These are phyloP conservation scores for Phytophthora idaei DNA, from an alignment of 352 stramenopile species.

Conservation along the genomic window DNA sequence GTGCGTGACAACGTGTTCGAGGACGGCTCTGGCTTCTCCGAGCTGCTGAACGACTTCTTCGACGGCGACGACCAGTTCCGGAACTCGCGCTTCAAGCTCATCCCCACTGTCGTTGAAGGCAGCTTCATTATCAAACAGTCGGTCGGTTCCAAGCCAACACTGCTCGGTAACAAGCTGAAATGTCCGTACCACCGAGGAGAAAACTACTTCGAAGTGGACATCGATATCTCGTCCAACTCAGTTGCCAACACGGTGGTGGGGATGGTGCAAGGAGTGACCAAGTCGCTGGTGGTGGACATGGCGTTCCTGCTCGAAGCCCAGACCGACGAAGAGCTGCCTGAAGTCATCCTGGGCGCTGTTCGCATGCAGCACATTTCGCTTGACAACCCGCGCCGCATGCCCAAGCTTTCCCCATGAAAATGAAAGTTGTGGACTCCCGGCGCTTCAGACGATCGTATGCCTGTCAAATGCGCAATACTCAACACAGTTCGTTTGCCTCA, in stretches of 20 bases:
- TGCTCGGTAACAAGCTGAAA: conserved; percentile 98
- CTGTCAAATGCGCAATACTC: not conserved
- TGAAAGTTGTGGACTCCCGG: not conserved
- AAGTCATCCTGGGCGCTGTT: conserved; percentile 80
- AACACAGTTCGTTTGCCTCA: conserved; percentile 15
- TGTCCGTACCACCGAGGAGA: conserved; percentile 84
- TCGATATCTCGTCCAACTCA: conserved; percentile 94
- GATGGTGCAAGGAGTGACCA: conserved; percentile 90
- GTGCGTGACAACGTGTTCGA: conserved; percentile 83
- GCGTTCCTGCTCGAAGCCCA: conserved; percentile 89
- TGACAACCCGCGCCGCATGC: conserved; percentile 73
- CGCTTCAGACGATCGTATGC: too few species aligned
- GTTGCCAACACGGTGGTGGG: conserved; percentile 90
- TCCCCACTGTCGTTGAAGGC: conserved; percentile 96
- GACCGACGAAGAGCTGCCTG: conserved; percentile 86
- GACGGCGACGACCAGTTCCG: conserved; percentile 95
- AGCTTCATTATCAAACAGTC: conserved; percentile 97
- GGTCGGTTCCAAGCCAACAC: conserved; percentile 94
- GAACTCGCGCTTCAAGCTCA: conserved; percentile 98
- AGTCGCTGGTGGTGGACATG: conserved; percentile 90
- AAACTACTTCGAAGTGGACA: conserved; percentile 96
- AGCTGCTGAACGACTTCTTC: conserved; percentile 90
- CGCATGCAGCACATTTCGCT: conserved; percentile 86
- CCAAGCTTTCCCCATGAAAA: conserved; percentile 31
- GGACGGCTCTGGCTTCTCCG: conserved; percentile 87